Base-by-base conservation (phyloP, 2,329 filamentous ascomycete species). In the Neodidymelliopsis sp. region DNA sequence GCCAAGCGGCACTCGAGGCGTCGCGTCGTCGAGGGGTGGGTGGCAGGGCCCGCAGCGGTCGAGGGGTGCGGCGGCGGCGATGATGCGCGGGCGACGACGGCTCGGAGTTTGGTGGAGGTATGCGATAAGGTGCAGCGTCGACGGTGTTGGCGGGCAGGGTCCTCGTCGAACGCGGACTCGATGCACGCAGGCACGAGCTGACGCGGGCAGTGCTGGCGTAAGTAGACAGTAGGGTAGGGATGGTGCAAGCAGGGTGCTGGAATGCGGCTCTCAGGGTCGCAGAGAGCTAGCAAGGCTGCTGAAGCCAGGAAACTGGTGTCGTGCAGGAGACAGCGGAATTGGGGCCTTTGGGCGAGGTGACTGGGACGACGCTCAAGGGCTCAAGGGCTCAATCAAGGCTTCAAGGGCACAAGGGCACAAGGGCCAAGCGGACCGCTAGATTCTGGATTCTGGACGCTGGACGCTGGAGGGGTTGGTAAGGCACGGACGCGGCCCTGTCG, bases 141-240 rank as follows among this genome's bases (percentile, higher is more conserved):
- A n/a, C n/a, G n/a, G n/a, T n/a, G n/a, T n/a, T 56, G 58, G 54
- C 58, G 61, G 58, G 50, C 50, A 53, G 53, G 54, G 59, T 57
- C 39, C 56, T 57, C 59, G 31, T 49, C 46, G 45, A 37, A 24
- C 29, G 57, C 53, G 50, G 57, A 56, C 59, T 60, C 58, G 59
- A 60, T 52, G 55, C 60, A 59, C 40, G 52, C 49, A 62, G 57
- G 63, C 62, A 63, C 60, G 63, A 65, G 63, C 60, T 60, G 54
- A 24, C 33, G 34, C 39, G 43, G 39, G 56, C 56, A 55, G 54
- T 53, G 64, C 63, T 52, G 22, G 34, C 27, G 53, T 52, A 54
- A 39, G 57, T 57, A 62, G 57, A 62, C 47, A 44, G 50, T n/a
- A n/a, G n/a, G n/a, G n/a, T n/a, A n/a, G n/a, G n/a, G n/a, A n/a